Base-by-base conservation (phyloP, 1,284 basidiomycete genomes). In the Ceratorhiza oryzae-sativae region DNA sequence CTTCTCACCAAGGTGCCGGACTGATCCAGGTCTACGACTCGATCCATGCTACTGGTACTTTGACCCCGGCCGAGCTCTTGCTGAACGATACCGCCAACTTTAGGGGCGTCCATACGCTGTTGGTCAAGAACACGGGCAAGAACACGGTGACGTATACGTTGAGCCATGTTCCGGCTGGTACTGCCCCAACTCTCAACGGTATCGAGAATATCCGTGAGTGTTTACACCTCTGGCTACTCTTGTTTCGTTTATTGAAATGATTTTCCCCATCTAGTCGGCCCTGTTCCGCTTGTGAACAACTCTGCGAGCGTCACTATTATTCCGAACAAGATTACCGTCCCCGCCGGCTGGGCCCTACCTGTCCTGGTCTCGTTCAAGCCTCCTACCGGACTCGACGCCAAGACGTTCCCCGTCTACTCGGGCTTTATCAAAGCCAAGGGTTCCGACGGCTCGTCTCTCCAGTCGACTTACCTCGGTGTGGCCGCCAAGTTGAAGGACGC, bases 31-130 rank as follows among this genome's bases (percentile, higher is more conserved):
- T 87, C 12, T 88, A 84, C 79, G 83, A 86, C 72, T 90, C 90
- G 0, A 80, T 91, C 60, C 83, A 85, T 74, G 81, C 85, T 1
- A 84, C 82, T 8, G 87, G 88, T 2, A 76, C 84, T 27, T 80
- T 92, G 42, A 84, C 83, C 2, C 89, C 88, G 2, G 83, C 85
- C 3, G 84, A 88, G 77, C 80, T 92, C 25, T 79, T 87, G 72
- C 80, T 91, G 62, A 93, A 92, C 78, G 90, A 92, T 78, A 92
- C 90, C 0, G 84, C 86, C 0, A 80, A 90, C 77, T 76, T 79
- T 71, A 73, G 76, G 41, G 55, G 63, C n/a, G 46, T 5, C 3
- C 73, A 76, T 25, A 76, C 74, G n/a, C 74, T 80, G 58, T 75
- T 71, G 0, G 48, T 80, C 27, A 71, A 60, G 58, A 80, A 80